Evolutionary conservation across 2,329 filamentous ascomycete species (phyloP).

Genomic region (Alternaria consortialis): DNA sequence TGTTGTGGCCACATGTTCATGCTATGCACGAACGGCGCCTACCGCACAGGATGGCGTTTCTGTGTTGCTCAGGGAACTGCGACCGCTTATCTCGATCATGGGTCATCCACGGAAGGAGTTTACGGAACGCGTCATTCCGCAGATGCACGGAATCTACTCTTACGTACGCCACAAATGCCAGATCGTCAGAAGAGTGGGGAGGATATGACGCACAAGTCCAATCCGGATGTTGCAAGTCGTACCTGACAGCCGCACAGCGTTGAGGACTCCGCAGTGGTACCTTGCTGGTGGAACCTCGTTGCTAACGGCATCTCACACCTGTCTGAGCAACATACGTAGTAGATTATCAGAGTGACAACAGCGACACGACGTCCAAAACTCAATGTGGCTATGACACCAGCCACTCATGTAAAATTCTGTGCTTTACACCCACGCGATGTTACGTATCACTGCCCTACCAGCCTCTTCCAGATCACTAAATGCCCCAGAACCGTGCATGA

Average conservation of each 20-base stretch:
- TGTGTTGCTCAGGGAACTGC: background rate
- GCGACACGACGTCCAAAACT: background rate
- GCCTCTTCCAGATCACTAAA: background rate
- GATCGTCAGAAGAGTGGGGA: background rate
- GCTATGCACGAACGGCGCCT: background rate
- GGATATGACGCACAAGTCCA: background rate
- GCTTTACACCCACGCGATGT: background rate
- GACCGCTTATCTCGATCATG: background rate
- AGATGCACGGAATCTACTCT: background rate
- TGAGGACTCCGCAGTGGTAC: background rate
- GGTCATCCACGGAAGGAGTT: background rate
- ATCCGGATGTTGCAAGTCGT: background rate
- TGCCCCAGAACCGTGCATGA: background rate
- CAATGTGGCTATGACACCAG: background rate
- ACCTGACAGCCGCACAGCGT: background rate
- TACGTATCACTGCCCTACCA: background rate
- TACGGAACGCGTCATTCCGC: background rate
- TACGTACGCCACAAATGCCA: background rate
- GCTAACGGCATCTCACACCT: background rate
- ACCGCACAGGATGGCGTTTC: background rate
- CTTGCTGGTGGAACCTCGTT: background rate
- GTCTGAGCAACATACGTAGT: background rate
- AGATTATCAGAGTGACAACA: background rate
- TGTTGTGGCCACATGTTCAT: background rate
- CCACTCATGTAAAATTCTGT: background rate